These are phyloP conservation scores for Talaromyces liani DNA, from an alignment of 495 filamentous ascomycete species.

Conservation along the genomic window DNA sequence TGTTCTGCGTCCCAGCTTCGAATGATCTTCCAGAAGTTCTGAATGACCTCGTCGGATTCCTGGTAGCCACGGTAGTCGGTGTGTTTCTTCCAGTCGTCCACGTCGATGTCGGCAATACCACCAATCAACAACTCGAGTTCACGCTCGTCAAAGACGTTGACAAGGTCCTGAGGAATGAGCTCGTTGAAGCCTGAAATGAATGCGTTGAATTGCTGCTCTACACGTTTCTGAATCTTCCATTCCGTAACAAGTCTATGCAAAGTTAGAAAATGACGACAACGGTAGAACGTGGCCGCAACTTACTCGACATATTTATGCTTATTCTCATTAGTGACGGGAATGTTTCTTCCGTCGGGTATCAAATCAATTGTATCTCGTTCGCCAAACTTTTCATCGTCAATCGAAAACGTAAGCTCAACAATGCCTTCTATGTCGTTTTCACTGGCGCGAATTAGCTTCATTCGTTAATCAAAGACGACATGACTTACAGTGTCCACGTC, in stretches of 20 bases:
- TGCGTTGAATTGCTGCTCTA: slow-evolving; percentile 95
- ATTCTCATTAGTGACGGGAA: slow-evolving; percentile 94
- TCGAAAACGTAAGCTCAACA: slow-evolving; percentile 88
- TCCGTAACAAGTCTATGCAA: slow-evolving; percentile 73
- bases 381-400: slow-evolving; percentile 95
- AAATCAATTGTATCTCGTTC: slow-evolving; percentile 88
- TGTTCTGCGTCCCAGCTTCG: slow-evolving; percentile 96
- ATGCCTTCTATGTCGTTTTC: slow-evolving; percentile 94
- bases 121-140: slow-evolving; percentile 95
- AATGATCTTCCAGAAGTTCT: slow-evolving; percentile 98
- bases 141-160: slow-evolving; percentile 98
- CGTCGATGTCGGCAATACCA: slow-evolving; percentile 98
- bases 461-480: background rate
- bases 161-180: slow-evolving; percentile 89
- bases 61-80: slow-evolving; percentile 99
- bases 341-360: slow-evolving; percentile 82
- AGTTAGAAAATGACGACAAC: slow-evolving; percentile 7
- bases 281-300: slow-evolving; percentile 19
- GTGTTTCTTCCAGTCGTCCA: slow-evolving; percentile 99
- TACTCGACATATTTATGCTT: slow-evolving; percentile 93
- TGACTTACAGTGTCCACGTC: slow-evolving; percentile 78
- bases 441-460: slow-evolving; percentile 29
- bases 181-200: slow-evolving; percentile 98
- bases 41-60: slow-evolving; percentile 91
- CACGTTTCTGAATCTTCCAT: slow-evolving; percentile 98